Evolutionary conservation across 768 basidiomycete species (phyloP).

Genomic region (Agaricus subrufescens): DNA sequence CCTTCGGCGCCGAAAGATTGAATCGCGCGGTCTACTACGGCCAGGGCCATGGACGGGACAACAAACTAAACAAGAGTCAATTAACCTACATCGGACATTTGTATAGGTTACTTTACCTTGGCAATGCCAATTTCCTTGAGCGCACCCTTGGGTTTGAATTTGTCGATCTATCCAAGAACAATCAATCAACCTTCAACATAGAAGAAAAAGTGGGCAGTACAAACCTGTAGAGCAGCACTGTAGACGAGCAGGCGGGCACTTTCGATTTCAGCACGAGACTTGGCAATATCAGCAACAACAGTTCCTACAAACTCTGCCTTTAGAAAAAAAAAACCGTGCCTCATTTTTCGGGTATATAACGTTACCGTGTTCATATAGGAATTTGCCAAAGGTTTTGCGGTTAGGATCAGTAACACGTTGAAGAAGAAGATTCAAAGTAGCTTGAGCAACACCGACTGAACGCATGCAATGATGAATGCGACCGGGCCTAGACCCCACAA

Average conservation of each 20-base stretch:
- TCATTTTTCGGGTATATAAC: background rate
- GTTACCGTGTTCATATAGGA: slow-evolving; percentile 83
- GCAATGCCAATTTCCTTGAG: slow-evolving; percentile 97
- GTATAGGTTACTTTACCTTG: slow-evolving; percentile 51
- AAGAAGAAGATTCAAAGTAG: slow-evolving; percentile 83
- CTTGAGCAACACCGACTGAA: slow-evolving; percentile 83
- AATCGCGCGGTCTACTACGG: slow-evolving; percentile 91
- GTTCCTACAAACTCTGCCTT: slow-evolving; percentile 47
- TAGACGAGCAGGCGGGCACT: slow-evolving; percentile 81
- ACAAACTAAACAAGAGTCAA: slow-evolving; percentile 59
- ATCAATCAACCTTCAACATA: background rate
- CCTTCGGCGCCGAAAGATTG: slow-evolving; percentile 98
- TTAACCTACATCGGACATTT: background rate
- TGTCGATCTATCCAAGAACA: slow-evolving; percentile 65
- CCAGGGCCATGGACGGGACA: slow-evolving; percentile 86
- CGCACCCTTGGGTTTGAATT: slow-evolving; percentile 86
- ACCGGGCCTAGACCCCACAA: slow-evolving; percentile 63
- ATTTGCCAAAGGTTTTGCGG: slow-evolving; percentile 93
- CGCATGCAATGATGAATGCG: slow-evolving; percentile 98
- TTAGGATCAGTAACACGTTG: slow-evolving; percentile 88
- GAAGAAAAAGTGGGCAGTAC: background rate
- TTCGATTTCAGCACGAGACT: slow-evolving; percentile 92
- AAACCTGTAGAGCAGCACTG: slow-evolving; percentile 83
- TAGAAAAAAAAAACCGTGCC: background rate
- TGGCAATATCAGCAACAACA: slow-evolving; percentile 86